phyloP scores from a whole-genome alignment of 2,329 filamentous ascomycete species.

The Ambrosiella beaveri region DNA sequence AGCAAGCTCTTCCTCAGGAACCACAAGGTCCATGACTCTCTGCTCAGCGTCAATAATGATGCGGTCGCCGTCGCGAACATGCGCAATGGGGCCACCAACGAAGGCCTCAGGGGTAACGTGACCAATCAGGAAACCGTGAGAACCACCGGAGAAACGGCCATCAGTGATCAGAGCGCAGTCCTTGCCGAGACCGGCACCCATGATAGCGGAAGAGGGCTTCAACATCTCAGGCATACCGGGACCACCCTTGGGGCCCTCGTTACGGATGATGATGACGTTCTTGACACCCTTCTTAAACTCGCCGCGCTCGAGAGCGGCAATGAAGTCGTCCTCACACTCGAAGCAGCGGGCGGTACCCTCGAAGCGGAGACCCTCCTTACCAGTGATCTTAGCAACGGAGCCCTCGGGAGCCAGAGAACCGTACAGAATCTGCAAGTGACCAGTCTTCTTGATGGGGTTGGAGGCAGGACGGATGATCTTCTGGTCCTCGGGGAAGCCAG shows the following conservation, averaged over 20 bases:
- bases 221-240: conserved; percentile 95
- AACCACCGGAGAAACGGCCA: conserved; percentile 73
- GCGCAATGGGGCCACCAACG: conserved; percentile 70
- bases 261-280: conserved; percentile 80
- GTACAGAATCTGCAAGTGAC: conserved; percentile 73
- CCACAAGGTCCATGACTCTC: conserved; percentile 51
- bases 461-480: conserved; percentile 64
- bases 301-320: conserved; percentile 56
- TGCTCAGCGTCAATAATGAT: conserved; percentile 77
- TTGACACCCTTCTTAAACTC: conserved; percentile 38
- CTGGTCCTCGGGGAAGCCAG: conserved; percentile 61
- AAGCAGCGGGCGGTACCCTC: conserved; percentile 69
- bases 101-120: conserved; percentile 86
- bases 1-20: conserved; percentile 47
- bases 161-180: conserved; percentile 76
- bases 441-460: conserved; percentile 58
- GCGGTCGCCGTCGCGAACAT: conserved; percentile 63
- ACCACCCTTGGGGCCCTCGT: conserved; percentile 84
- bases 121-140: conserved; percentile 84
- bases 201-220: conserved; percentile 73
- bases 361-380: conserved; percentile 77
- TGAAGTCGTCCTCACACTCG: conserved; percentile 66
- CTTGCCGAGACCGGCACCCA: conserved; percentile 77
- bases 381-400: conserved; percentile 89
- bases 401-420: conserved; percentile 81